Base-by-base conservation (phyloP, 192 early-diverging fungal species). In the Cetraspora pellucida region DNA sequence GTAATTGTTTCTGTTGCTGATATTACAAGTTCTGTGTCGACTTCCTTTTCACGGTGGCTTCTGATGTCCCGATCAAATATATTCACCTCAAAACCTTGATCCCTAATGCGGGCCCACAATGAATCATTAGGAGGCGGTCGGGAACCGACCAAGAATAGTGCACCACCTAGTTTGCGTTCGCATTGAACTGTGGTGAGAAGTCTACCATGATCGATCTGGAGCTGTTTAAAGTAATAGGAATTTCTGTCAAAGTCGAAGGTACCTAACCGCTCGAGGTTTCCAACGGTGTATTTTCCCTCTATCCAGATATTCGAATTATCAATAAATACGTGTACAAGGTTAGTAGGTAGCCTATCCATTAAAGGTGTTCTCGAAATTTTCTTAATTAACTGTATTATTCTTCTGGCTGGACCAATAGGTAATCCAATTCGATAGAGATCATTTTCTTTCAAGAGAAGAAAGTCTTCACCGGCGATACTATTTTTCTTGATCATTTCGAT, bases 311-410 rank as follows among this genome's bases (percentile, higher is more conserved):
- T 65, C 5, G 63, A 65, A 19, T 65, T 65, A 30, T 65, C 63
- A 65, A 65, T 65, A 30, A 65, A 65, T 30, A 65, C 21, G 28
- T 65, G 28, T 65, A 65, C 63, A 65, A 43, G 63, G 5, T 65
- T 65, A 65, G 13, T 65, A 65, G 8, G 30, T 3, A 23, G 63
- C n/a, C n/a, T n/a, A n/a, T n/a, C n/a, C n/a, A n/a, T n/a, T n/a
- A n/a, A n/a, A n/a, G n/a, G n/a, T 65, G 63, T 30, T 65, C 28
- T 65, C 19, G 28, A 65, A 65, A 65, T 44, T 65, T 65, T 28
- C 19, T 65, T 19, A 65, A 30, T 19, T 30, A 65, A 30, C 63
- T 30, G 30, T 65, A 5, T 30, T 30, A 65, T 65, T 65, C 63
- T 65, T 13, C 7, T 65, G 28, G 28, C 63, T 65, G 63, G 28